Conservation (phyloP, 1,284 basidiomycete genomes). For the Sporisorium graminicola region DNA sequence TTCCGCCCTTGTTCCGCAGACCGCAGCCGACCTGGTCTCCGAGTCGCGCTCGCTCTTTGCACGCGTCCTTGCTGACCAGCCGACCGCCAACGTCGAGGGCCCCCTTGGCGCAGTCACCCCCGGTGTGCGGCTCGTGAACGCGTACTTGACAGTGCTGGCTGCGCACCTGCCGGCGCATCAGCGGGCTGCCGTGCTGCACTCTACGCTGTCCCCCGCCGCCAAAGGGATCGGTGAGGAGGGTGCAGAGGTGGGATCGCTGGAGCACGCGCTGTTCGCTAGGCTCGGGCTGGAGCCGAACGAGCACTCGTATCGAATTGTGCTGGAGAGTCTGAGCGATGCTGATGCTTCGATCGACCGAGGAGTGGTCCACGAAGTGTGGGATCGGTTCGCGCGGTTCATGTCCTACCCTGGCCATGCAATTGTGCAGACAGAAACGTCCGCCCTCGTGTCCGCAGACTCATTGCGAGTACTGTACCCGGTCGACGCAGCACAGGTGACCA, state of each 20-base stretch:
- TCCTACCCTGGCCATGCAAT: not conserved
- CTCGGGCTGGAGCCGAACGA: conserved; percentile 51
- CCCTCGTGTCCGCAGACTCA: not conserved
- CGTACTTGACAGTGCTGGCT: conserved; percentile 82
- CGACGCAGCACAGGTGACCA: conserved; percentile 31
- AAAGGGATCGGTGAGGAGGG: not conserved
- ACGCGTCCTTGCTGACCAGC: conserved; percentile 76
- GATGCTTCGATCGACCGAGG: not conserved
- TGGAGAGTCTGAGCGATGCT: conserved; percentile 33
- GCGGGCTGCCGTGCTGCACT: conserved; percentile 9
- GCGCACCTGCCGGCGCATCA: conserved; percentile 62
- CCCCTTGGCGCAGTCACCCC: conserved; percentile 77
- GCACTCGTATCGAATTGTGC: conserved; percentile 46
- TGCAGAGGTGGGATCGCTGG: conserved; percentile 7
- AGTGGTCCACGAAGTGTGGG: conserved; percentile 49
- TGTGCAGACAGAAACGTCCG: not conserved
- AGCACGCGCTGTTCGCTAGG: conserved; percentile 44
- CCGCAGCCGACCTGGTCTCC: conserved; percentile 78
- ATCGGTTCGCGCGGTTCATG: conserved; percentile 14
- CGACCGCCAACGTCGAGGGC: conserved; percentile 44
- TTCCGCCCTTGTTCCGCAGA: conserved; percentile 75
- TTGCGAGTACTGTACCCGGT: not conserved
- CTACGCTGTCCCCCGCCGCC: not conserved
- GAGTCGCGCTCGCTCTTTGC: conserved; percentile 81
- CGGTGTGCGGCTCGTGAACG: conserved; percentile 79